Conservation (phyloP, 371 early-diverging fungal species). For the Polyrhizophydium stewartii region DNA sequence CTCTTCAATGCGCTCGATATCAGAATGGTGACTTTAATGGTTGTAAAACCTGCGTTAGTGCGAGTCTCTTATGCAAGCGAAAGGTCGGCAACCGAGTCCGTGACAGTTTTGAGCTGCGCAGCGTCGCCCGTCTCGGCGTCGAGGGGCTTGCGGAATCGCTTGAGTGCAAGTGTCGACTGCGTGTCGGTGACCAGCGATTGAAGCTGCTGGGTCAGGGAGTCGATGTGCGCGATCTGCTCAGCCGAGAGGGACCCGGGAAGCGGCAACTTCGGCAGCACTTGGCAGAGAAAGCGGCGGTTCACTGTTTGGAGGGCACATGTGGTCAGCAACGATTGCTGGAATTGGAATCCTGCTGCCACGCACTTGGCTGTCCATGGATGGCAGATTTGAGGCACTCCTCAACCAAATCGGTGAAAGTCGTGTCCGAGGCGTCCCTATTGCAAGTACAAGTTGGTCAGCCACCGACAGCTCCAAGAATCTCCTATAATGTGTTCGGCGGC, state of each 20-base stretch:
- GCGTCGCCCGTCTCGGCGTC: too few species aligned
- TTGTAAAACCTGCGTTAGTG: too few species aligned
- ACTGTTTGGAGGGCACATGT: not conserved
- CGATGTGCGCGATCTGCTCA: not conserved
- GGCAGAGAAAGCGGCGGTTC: not conserved
- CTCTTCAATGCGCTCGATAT: too few species aligned
- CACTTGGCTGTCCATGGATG: not conserved
- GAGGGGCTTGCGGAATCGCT: not conserved
- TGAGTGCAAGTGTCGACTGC: not conserved
- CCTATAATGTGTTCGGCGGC: too few species aligned
- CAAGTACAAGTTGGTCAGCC: not conserved
- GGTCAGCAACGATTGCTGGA: not conserved
- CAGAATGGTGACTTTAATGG: too few species aligned
- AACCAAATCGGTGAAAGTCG: not conserved
- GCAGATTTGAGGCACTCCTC: not conserved
- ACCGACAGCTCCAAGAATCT: too few species aligned
- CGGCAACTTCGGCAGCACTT: not conserved
- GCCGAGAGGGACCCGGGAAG: not conserved
- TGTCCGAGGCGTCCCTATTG: not conserved
- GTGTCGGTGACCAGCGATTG: not conserved
- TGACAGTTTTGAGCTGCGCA: too few species aligned
- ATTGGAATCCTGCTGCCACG: not conserved
- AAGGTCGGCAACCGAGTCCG: too few species aligned
- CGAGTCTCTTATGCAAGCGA: too few species aligned
- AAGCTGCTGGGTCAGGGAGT: not conserved